phyloP scores from a whole-genome alignment of 208 protist genomes.

The Trypanosoma brucei region DNA sequence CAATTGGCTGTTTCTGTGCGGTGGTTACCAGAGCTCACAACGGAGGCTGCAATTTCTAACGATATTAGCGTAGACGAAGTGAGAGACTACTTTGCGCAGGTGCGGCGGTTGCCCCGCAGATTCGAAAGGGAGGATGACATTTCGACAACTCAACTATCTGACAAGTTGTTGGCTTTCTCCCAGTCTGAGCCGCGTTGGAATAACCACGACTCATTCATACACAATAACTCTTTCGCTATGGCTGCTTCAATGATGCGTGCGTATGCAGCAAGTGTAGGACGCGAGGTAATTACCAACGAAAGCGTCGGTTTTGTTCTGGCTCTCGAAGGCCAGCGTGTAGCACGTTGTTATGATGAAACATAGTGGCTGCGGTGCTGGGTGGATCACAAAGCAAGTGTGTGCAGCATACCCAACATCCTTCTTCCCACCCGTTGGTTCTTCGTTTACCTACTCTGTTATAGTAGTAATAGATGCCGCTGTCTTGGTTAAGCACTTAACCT shows the following conservation, averaged over 20 bases:
- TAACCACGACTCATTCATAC: conserved; percentile 73
- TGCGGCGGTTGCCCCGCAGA: conserved; percentile 22
- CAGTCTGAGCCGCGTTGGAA: conserved; percentile 44
- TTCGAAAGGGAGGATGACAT: conserved; percentile 19
- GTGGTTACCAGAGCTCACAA: conserved; percentile 20
- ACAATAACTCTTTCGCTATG: conserved; percentile 82
- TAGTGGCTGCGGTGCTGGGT: not conserved
- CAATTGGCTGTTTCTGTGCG: conserved; percentile 35
- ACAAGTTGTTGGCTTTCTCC: conserved; percentile 35
- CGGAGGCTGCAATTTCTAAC: conserved; percentile 17
- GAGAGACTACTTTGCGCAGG: conserved; percentile 34
- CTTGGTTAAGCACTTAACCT: too few species aligned
- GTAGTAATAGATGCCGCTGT: too few species aligned
- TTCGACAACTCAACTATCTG: conserved; percentile 23
- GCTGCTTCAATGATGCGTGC: conserved; percentile 66
- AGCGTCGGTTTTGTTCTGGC: conserved; percentile 43
- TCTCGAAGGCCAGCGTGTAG: conserved; percentile 45
- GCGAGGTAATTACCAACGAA: conserved; percentile 27
- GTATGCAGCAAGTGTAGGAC: conserved; percentile 49
- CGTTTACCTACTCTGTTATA: too few species aligned
- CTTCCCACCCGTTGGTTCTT: too few species aligned
- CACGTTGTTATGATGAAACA: conserved; percentile 5
- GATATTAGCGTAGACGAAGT: conserved; percentile 21
- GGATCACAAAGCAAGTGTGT: too few species aligned
- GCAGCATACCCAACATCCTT: too few species aligned